Conservation (phyloP, 768 basidiomycete species). For the Gloeopeniophorella convolvens region DNA sequence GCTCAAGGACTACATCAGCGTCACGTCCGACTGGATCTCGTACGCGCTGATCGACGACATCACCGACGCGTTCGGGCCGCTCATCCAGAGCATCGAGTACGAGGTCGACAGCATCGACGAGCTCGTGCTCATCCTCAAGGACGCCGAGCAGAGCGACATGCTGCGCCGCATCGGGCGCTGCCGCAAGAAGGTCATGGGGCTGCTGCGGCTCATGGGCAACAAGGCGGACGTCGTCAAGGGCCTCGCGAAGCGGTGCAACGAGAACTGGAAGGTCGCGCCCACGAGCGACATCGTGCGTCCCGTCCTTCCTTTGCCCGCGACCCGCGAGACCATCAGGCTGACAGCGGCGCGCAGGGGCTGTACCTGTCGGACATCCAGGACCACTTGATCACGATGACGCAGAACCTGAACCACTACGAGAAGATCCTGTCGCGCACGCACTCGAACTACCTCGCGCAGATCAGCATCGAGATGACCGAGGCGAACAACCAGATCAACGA, state of each 20-base stretch:
- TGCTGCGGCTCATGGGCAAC: conserved; percentile 94
- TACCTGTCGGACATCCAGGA: conserved; percentile 97
- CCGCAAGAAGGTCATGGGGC: conserved; percentile 98
- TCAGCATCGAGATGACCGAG: conserved; percentile 99
- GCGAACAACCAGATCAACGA: conserved; percentile 99
- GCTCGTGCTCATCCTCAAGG: conserved; percentile 92
- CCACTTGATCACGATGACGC: conserved; percentile 99
- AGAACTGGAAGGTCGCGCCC: conserved; percentile 97
- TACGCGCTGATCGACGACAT: conserved; percentile 99
- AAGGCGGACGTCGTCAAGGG: conserved; percentile 99
- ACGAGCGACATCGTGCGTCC: conserved; percentile 86
- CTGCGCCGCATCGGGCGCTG: conserved; percentile 94
- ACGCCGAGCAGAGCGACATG: conserved; percentile 97
- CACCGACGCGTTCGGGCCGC: conserved; percentile 96
- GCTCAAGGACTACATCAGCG: conserved; percentile 96
- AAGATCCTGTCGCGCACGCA: conserved; percentile 98
- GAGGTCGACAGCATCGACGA: conserved; percentile 99
- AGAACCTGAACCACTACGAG: conserved; percentile 99
- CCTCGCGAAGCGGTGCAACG: conserved; percentile 94
- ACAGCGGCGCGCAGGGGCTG: conserved; percentile 53
- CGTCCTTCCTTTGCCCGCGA: background rate
- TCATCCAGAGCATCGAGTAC: conserved; percentile 98
- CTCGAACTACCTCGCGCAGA: conserved; percentile 98
- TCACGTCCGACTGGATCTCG: conserved; percentile 99
- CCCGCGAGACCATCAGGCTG: background rate